Base-by-base conservation (phyloP, 106 monocot species). In the Agapanthus africanus region DNA sequence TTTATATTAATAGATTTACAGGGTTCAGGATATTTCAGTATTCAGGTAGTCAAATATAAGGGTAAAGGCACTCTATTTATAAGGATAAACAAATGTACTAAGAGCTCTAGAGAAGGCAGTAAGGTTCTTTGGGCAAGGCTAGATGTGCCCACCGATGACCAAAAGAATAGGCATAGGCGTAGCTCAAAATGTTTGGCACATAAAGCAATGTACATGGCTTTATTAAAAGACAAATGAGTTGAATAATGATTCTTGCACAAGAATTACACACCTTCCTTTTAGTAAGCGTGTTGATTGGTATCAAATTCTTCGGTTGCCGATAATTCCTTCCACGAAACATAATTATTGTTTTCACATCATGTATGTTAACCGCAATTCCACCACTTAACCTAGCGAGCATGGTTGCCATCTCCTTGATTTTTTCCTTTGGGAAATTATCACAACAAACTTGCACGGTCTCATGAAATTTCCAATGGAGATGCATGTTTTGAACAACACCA, bases 401-500 rank as follows among this genome's bases (percentile, higher is more conserved):
- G n/a, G 90, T 83, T 37, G 90, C 89, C 97, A 99, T 99, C 70
- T 99, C 97, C 69, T 78, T 92, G 34, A 99, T 99, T 69, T 90
- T 99, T 74, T 99, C 92, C 77, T 93, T 93, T 1, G 97, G 92
- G 27, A 83, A 99, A 71, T 93, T 99, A 71, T 93, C 97, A 70
- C 97, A 99, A 54, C 87, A 99, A 65, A 99, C 97, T 79, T 95
- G 97, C 37, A 99, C 97, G 0, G 91, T 91, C 70, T 91, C 95
- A 73, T 91, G 95, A 74, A 91, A 91, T 77, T 91, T 95, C 91
- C 95, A 95, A 56, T 99, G 97, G 23, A 99, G 87, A 83, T 99
- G 97, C 97, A 99, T 99, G 54, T 93, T 99, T 69, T 99, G 97
- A 34, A 99, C 97, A 70, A 99, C 97, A 32, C 97, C 92, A 78